Evolutionary conservation across 2,329 filamentous ascomycete species (phyloP).

Genomic region (Xylariaceae sp.): DNA sequence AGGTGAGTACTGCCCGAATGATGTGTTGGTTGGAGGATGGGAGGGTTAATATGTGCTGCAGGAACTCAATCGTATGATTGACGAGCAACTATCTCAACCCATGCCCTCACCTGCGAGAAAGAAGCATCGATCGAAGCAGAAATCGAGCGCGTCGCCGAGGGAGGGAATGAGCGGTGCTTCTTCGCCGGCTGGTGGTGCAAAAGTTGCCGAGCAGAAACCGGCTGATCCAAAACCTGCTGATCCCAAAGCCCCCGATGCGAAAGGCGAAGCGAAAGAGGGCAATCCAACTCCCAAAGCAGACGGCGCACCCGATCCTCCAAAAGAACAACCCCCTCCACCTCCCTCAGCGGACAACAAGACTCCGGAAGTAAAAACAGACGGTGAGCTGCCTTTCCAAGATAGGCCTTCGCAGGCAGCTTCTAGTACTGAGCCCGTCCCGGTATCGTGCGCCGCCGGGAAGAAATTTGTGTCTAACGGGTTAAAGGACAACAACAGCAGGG

Average conservation of each 20-base stretch:
- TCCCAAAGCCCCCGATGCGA: not conserved
- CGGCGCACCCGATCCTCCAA: constrained; percentile 14
- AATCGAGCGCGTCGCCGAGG: not conserved
- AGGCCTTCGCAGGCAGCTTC: constrained; percentile 6
- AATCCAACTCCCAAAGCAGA: constrained; percentile 1
- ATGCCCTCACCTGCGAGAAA: constrained; percentile 14
- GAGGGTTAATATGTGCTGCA: no score
- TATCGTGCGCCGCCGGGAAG: constrained; percentile 9
- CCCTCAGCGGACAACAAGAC: not conserved
- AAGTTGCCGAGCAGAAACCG: not conserved
- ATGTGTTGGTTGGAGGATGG: no score
- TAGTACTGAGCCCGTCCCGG: constrained; percentile 1
- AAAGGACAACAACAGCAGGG: constrained; percentile 8
- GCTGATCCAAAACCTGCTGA: not conserved
- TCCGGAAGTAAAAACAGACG: constrained; percentile 14
- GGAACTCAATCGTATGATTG: constrained; percentile 41
- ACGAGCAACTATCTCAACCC: constrained; percentile 35
- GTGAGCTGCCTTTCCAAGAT: constrained; percentile 15
- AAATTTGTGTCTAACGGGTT: constrained; percentile 14
- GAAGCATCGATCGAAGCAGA: constrained; percentile 22
- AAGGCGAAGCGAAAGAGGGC: not conserved
- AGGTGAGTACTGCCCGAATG: constrained; percentile 22
- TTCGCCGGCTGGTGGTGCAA: not conserved
- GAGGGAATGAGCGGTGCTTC: not conserved
- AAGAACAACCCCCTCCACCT: not conserved